A percentile compares a stretch with the other conserved stretches of the same genome.
phyloP scores from a whole-genome alignment of 2,329 filamentous ascomycete species.

The Colletotrichum trifolii region DNA sequence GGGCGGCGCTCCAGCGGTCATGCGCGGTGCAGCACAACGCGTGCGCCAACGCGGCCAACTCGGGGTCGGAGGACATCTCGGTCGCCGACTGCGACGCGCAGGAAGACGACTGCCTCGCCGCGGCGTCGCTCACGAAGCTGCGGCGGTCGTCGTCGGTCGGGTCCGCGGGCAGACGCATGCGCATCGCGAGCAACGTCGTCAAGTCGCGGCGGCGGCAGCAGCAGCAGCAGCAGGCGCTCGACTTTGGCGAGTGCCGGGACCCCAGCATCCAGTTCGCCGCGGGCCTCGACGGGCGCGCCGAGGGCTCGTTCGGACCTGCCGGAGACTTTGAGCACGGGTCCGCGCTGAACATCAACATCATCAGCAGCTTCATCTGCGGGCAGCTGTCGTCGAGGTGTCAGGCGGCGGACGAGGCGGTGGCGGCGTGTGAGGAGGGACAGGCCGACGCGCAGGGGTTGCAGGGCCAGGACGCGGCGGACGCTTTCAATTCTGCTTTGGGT shows the following conservation, averaged over 20 bases:
- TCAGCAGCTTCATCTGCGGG: slow-evolving; percentile 59
- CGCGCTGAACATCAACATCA: slow-evolving; percentile 51
- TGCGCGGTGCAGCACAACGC: slow-evolving; percentile 64
- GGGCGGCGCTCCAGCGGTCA: slow-evolving; percentile 59
- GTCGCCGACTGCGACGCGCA: slow-evolving; percentile 56
- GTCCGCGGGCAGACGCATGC: slow-evolving; percentile 27
- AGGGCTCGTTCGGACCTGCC: slow-evolving; percentile 53
- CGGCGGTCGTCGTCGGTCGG: slow-evolving; percentile 26
- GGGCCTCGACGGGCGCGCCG: slow-evolving; percentile 60
- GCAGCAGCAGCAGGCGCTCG: slow-evolving; percentile 39
- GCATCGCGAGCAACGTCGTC: slow-evolving; percentile 37
- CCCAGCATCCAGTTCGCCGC: slow-evolving; percentile 61
- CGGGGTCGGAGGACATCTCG: slow-evolving; percentile 50
- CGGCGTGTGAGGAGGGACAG: slow-evolving; percentile 37
- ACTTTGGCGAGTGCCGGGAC: slow-evolving; percentile 59
- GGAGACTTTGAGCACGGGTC: slow-evolving; percentile 64
- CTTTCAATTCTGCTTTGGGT: slow-evolving; percentile 39
- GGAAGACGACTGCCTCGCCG: slow-evolving; percentile 51
- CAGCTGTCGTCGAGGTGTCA: slow-evolving; percentile 48
- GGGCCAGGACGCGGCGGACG: slow-evolving; percentile 41
- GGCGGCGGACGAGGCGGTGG: slow-evolving; percentile 38
- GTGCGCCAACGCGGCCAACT: slow-evolving; percentile 61
- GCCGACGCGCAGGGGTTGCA: slow-evolving; percentile 39
- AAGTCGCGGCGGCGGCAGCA: not conserved
- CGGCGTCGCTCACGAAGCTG: slow-evolving; percentile 35